Base-by-base conservation (phyloP, 306 rosid species). In the Albizia julibrissin region DNA sequence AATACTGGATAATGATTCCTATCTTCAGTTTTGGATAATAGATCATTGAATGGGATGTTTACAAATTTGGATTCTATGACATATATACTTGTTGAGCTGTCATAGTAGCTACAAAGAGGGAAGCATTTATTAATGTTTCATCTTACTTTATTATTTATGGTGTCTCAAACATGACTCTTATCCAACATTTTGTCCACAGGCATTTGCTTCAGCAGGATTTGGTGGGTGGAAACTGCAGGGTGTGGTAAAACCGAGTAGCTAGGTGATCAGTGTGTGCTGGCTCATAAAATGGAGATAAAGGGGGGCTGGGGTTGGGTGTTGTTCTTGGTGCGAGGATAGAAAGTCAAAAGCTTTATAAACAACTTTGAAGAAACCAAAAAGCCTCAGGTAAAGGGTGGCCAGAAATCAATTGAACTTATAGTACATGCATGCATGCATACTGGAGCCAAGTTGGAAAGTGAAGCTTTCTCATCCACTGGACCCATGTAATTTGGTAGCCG, bases 161-260 rank as follows among this genome's bases (percentile, higher is more conserved):
- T 26, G n/a, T 14, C 18, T 71, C 29, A 43, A 62, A 62, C 62
- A 54, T 49, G 43, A 67, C 58, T 26, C 76, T 72, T 40, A 83
- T 80, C 81, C 82, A 74, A 89, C 84, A 7, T 29, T 21, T 26
- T 79, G 65, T 70, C 27, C 79, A 64, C 93, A 95, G 99, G 97
- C 98, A 83, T 93, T 95, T 89, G 86, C 90, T 77, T 84, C 87
- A 74, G 98, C 99, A 46, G 98, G 98, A 85, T 89, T 87, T 76
- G 99, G 99, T 70, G 98, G 99, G 47, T 95, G 99, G 99, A 95
- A 91, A 85, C 93, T 95, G 85, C 99, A 89, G 47, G 98, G 98
- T 88, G 87, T 95, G 68, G 88, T 95, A 79, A 88, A 90, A 89
- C 99, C 99, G 69, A 87, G 89, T 79, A 86, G 87, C 77, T 81